Conservation (phyloP, 208 protist genomes). For the Plasmodiophora brassicae region DNA sequence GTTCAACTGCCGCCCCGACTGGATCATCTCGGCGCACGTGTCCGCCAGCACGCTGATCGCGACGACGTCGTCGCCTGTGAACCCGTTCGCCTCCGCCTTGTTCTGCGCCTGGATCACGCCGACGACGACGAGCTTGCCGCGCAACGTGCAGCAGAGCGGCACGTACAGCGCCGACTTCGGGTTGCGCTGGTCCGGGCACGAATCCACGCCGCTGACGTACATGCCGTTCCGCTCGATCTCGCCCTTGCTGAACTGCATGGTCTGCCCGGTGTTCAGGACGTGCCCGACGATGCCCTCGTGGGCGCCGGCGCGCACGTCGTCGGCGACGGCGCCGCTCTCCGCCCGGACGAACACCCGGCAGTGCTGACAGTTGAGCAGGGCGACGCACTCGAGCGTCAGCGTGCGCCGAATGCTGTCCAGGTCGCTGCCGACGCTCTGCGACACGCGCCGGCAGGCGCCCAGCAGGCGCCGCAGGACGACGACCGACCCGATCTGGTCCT, state of each 20-base stretch:
- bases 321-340: neutral
- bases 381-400: neutral
- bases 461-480: neutral
- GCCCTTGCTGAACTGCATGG: neutral
- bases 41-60: neutral
- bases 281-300: neutral
- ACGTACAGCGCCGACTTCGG: neutral
- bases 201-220: neutral
- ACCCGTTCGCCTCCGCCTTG: neutral
- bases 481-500: neutral
- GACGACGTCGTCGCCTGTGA: neutral
- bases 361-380: neutral
- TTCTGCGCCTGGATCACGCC: neutral
- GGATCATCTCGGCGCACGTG: neutral
- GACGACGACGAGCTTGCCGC: neutral
- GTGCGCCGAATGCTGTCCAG: neutral
- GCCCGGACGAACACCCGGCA: neutral
- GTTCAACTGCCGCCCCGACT: neutral
- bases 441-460: neutral
- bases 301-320: neutral
- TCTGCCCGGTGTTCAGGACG: neutral
- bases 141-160: neutral
- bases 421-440: neutral
- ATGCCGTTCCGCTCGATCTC: neutral
- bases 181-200: neutral